Percentiles rank a stretch among this genome's conserved stretches.
phyloP scores from a whole-genome alignment of 2,329 filamentous ascomycete genomes.

The Calonectria fujianensis region DNA sequence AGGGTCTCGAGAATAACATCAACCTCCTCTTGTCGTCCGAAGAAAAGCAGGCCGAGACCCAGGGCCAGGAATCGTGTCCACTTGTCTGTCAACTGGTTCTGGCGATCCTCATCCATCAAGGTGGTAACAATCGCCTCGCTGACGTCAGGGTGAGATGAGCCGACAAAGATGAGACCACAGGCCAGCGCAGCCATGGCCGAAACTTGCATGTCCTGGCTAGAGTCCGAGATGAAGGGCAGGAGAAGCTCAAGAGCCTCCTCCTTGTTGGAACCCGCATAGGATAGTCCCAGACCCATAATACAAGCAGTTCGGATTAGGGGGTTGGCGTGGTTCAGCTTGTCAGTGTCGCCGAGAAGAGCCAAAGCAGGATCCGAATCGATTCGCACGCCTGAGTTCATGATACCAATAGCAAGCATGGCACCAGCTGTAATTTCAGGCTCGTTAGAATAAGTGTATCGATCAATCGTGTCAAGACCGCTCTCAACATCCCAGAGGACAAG shows the following conservation, averaged over 20 bases:
- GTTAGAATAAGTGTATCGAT: conserved; percentile 90
- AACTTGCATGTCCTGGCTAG: conserved; percentile 91
- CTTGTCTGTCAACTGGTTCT: conserved; percentile 94
- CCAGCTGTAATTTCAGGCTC: conserved; percentile 92
- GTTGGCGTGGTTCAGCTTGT: conserved; percentile 87
- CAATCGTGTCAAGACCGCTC: conserved; percentile 92
- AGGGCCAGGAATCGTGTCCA: conserved; percentile 98
- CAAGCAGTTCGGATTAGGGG: conserved; percentile 86
- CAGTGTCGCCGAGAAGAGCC: conserved; percentile 86
- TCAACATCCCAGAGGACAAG: conserved; percentile 96
- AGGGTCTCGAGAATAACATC: conserved; percentile 97
- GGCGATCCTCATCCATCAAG: conserved; percentile 93
- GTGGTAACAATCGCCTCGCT: conserved; percentile 95
- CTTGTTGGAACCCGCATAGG: conserved; percentile 96
- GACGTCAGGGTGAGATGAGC: conserved; percentile 92
- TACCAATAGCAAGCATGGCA: conserved; percentile 93
- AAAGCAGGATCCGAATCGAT: conserved; percentile 93
- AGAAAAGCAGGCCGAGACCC: conserved; percentile 94
- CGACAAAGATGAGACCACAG: conserved; percentile 92
- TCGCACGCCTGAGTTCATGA: conserved; percentile 94
- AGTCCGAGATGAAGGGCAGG: conserved; percentile 90
- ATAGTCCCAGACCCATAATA: conserved; percentile 96
- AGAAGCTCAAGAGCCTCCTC: conserved; percentile 90
- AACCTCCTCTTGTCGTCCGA: conserved; percentile 98
- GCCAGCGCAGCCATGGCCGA: conserved; percentile 97